Evolutionary conservation across 2,329 filamentous ascomycete species (phyloP).

Genomic region (Penicillium brasilianum): DNA sequence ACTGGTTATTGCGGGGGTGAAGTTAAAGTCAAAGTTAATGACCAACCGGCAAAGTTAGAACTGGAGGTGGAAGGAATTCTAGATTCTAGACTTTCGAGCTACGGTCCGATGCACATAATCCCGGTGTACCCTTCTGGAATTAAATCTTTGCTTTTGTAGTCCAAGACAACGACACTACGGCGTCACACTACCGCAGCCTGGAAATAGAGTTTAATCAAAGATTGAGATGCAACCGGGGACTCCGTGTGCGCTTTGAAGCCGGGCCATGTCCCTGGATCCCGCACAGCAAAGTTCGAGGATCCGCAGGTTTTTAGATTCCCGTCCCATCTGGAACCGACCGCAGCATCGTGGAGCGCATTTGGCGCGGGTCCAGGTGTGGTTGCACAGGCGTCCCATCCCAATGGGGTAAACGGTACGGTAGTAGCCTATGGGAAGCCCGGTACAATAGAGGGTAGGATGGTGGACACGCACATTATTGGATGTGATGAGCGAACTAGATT

Average conservation of each 20-base stretch:
- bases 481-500: background rate
- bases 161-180: background rate
- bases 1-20: background rate
- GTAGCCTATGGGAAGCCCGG: no score
- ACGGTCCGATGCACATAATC: no score
- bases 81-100: background rate
- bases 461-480: background rate
- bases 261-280: no score
- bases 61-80: background rate
- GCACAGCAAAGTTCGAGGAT: background rate
- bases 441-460: background rate
- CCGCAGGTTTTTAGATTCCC: background rate
- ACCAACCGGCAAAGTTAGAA: background rate
- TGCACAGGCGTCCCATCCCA: background rate
- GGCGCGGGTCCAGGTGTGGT: background rate
- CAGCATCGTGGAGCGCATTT: constrained; percentile 1
- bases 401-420: background rate
- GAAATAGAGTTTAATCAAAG: background rate
- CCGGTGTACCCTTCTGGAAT: background rate
- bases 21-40: background rate
- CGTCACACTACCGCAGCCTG: background rate
- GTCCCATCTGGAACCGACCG: background rate
- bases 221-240: background rate
- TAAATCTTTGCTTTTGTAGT: background rate
- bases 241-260: background rate